Evolutionary conservation across 805 yeast genomes (phyloP), one percentile per base, ranked within the genome.

Genomic region (Candida michaelii): DNA sequence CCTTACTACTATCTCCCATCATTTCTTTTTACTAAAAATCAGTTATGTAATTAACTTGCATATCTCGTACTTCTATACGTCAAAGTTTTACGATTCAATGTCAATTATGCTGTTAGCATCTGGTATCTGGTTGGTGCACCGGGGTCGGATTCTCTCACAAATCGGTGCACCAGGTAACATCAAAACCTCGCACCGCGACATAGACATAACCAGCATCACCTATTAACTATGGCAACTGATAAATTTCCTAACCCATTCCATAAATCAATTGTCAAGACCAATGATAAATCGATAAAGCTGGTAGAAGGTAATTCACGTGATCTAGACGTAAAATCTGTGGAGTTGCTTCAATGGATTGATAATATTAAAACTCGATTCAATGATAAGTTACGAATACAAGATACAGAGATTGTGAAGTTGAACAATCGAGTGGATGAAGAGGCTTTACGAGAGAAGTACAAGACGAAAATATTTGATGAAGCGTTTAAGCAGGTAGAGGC

Each of bases 321-420:
- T 9, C 9, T 39, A 14, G 43, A 32, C 13, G 17, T 8, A 3
- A 8, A 18, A 15, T 27, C 37, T 3, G 5, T 52, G 18, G 62
- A 58, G 12, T 27, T 65, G 17, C 48, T 63, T 6, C 40, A 48
- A 16, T 65, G 71, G 71, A 64, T 65, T 12, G 63, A 59, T 36
- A 45, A 45, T 23, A 48, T 64, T 27, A 57, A 61, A 25, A n/a
- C 31, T 2, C 46, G 66, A 30, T 45, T 53, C 25, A 47, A 52
- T 25, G 24, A 33, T 5, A 48, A 61, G 3, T 31, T 60, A 14
- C 35, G 44, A 13, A 36, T 35, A 3, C 64, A 64, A 39, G 23
- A 49, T 9, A 35, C 45, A 5, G 58, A 59, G 27, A 25, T 48
- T 6, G 33, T 45, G 9, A 34, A 38, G 3, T 49, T 62, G 16